A percentile compares a stretch with the other conserved stretches of the same genome.
Evolutionary conservation across 495 filamentous ascomycete species (phyloP).

Genomic region (Tuber borchii): DNA sequence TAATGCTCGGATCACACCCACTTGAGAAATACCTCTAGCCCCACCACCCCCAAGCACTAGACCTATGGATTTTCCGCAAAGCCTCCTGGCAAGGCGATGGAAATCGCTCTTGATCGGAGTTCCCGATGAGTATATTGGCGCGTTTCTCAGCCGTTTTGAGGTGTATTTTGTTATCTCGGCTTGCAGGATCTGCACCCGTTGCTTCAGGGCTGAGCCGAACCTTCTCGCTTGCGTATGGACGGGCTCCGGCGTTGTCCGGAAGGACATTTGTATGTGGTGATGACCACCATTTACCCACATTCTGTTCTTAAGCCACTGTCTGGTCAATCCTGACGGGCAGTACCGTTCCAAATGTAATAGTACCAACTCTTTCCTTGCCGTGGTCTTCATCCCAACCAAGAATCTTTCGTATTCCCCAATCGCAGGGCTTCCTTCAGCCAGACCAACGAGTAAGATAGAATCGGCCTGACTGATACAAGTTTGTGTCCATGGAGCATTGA

Average conservation of each 20-base stretch:
- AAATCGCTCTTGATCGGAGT: slow-evolving; percentile 95
- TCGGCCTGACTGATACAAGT: slow-evolving; percentile 96
- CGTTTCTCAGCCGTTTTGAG: slow-evolving; percentile 73
- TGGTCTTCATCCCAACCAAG: slow-evolving; percentile 93
- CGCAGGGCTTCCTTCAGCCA: slow-evolving; percentile 80
- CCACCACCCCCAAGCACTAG: slow-evolving; percentile 91
- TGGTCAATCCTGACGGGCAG: slow-evolving; percentile 71
- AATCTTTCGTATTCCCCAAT: slow-evolving; percentile 97
- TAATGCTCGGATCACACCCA: slow-evolving; percentile 88
- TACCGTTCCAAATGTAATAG: slow-evolving; percentile 89
- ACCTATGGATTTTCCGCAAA: slow-evolving; percentile 91
- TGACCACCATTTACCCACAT: slow-evolving; percentile 99
- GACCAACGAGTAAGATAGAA: slow-evolving; percentile 83
- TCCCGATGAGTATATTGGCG: slow-evolving; percentile 82
- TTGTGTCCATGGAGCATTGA: slow-evolving; percentile 95
- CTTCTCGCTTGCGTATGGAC: slow-evolving; percentile 69
- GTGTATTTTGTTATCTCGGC: slow-evolving; percentile 98
- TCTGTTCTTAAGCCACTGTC: slow-evolving; percentile 85
- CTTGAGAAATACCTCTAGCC: slow-evolving; percentile 80
- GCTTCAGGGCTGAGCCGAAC: slow-evolving; percentile 78
- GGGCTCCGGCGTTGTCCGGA: slow-evolving; percentile 62
- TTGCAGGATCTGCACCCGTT: slow-evolving; percentile 87
- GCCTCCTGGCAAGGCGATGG: slow-evolving; percentile 78
- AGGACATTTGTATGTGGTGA: slow-evolving; percentile 95
- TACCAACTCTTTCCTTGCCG: slow-evolving; percentile 87